Percentiles rank a stretch among this genome's conserved stretches.
phyloP scores from a whole-genome alignment of 208 protist species.

The Trypanosoma cruzi region DNA sequence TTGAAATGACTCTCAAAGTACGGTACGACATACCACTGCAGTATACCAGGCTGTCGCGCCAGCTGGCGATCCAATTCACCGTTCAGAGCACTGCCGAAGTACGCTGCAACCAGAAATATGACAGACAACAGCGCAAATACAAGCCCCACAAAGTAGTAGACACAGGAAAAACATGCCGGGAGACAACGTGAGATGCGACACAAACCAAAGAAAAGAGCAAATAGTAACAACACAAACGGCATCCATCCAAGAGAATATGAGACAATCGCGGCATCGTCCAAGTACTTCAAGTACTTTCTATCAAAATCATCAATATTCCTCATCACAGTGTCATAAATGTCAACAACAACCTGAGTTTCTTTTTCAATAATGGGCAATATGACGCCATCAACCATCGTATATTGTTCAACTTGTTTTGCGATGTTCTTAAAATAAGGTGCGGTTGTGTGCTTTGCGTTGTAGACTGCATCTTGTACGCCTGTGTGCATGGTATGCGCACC shows the following conservation, averaged over 20 bases:
- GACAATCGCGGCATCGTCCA: conserved; percentile 51
- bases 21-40: conserved; percentile 81
- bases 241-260: conserved; percentile 51
- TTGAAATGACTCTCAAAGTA: conserved; percentile 55
- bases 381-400: not conserved
- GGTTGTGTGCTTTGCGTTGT: conserved; percentile 38
- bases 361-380: not conserved
- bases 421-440: conserved; percentile 54
- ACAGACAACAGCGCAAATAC: conserved; percentile 60
- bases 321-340: conserved; percentile 31
- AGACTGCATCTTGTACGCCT: conserved; percentile 9
- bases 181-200: conserved; percentile 37
- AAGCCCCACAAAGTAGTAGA: conserved; percentile 72
- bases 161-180: conserved; percentile 39
- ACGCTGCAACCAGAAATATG: conserved; percentile 57
- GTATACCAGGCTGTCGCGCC: conserved; percentile 61
- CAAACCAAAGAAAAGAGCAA: conserved; percentile 55
- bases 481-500: conserved; percentile 15
- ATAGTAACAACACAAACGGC: conserved; percentile 57
- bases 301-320: conserved; percentile 32
- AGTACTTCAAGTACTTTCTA: conserved; percentile 69
- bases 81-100: conserved; percentile 39
- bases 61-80: conserved; percentile 70
- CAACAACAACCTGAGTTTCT: conserved; percentile 46
- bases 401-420: conserved; percentile 30